Evolutionary conservation across 225 moss, liverwort and hornwort species (phyloP), one percentile per base, ranked within the genome.

Genomic region (Lunularia cruciata): DNA sequence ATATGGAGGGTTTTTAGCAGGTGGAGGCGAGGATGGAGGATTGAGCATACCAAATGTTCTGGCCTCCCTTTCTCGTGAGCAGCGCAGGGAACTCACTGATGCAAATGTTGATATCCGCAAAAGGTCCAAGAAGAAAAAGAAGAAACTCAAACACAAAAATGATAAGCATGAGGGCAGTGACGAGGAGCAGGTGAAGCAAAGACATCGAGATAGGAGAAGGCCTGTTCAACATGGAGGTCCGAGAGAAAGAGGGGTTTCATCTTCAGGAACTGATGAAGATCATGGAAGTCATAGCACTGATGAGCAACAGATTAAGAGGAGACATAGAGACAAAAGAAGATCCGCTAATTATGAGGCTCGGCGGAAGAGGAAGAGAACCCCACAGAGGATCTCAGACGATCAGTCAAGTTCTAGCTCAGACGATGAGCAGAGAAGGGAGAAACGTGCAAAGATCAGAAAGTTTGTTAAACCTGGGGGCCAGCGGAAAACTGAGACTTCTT

Each of bases 1-100:
- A 76, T 98, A 93, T 80, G 98, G 98, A 78, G 95, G 95, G 19
- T 95, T 95, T 74, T 70, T 95, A 76, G 77, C 86, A 47, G 92
- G 88, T 73, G 88, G 76, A 65, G 92, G 68, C 48, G 86, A 85
- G 27, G 92, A 84, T 62, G 86, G 71, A 60, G 69, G 75, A 52
- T 56, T 88, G 54, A 73, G 79, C 49, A 86, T 92, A 53, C 92
- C 96, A 18, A 76, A 86, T 75, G 84, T 92, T 68, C 72, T 96
- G 51, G 89, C 90, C 49, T 87, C 87, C 46, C 83, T 92, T 15
- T 90, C 90, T 27, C 69, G 79, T 72, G 86, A 81, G 69, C 90
- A 92, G 68, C 85, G 96, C 5, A 89, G 82, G 63, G 92, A 90
- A 72, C 79, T 96, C 10, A 87, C 87, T 74, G 89, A 83, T 43